Evolutionary conservation across 352 stramenopile species (phyloP).

Genomic region (Globisporangium barbulae): DNA sequence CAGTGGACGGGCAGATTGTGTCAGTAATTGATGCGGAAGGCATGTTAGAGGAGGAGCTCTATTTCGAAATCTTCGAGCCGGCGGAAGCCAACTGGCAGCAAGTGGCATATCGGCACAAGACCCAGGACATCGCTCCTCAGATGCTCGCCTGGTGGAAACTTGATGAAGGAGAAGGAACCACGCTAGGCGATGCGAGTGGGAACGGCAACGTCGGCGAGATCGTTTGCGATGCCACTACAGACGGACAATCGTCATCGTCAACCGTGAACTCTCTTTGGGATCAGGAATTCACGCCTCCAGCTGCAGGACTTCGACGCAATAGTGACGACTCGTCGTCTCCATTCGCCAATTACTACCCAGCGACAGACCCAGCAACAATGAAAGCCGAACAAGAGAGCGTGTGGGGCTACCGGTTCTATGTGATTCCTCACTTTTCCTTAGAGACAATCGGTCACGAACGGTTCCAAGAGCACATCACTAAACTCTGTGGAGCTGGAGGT

Average conservation of each 20-base stretch:
- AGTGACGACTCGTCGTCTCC: conserved; percentile 24
- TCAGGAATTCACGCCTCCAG: conserved; percentile 19
- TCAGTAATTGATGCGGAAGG: conserved; percentile 33
- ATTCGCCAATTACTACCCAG: conserved; percentile 16
- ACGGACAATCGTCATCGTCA: background rate
- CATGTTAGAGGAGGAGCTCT: conserved; percentile 23
- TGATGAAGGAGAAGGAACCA: conserved; percentile 41
- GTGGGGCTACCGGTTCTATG: conserved; percentile 75
- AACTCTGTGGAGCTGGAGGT: conserved; percentile 18
- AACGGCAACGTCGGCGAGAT: conserved; percentile 12
- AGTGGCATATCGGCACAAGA: conserved; percentile 55
- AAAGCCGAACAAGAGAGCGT: background rate
- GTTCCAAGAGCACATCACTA: conserved; percentile 36
- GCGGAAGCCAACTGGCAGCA: conserved; percentile 45
- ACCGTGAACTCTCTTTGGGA: conserved; percentile 10
- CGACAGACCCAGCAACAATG: background rate
- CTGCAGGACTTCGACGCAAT: conserved; percentile 24
- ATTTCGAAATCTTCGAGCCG: conserved; percentile 66
- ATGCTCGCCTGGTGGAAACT: conserved; percentile 62
- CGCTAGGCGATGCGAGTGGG: conserved; percentile 39
- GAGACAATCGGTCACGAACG: conserved; percentile 46
- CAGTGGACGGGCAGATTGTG: conserved; percentile 17
- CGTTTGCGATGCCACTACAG: background rate
- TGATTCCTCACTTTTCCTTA: conserved; percentile 64
- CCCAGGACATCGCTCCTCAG: conserved; percentile 50